Evolutionary conservation across 176 grass and related monocot species (phyloP).

Genomic region (Hordeum marinum): DNA sequence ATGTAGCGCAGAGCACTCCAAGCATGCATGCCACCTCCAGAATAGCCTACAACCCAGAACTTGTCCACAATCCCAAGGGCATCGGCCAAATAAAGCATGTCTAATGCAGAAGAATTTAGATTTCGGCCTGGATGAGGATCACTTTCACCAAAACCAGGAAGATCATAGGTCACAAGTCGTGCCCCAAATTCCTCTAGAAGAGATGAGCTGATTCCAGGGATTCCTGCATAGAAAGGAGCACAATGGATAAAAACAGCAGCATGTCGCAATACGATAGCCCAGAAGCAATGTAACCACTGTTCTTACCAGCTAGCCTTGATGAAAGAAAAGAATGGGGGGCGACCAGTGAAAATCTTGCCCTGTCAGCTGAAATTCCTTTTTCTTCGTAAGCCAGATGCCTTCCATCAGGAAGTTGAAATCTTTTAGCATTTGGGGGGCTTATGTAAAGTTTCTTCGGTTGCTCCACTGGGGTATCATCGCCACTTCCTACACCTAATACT

Average conservation of each 20-base stretch:
- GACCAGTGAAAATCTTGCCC: constrained; percentile 82
- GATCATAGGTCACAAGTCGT: constrained; percentile 82
- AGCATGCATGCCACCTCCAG: constrained; percentile 78
- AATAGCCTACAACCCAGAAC: constrained; percentile 97
- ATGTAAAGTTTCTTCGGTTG: constrained; percentile 72
- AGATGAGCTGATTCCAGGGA: constrained; percentile 67
- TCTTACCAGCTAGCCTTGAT: constrained; percentile 75
- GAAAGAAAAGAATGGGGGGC: constrained; percentile 95
- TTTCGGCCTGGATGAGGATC: constrained; percentile 77
- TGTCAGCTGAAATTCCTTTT: constrained; percentile 65
- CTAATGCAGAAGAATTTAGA: constrained; percentile 87
- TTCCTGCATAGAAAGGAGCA: constrained; percentile 50
- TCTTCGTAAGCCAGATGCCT: constrained; percentile 73
- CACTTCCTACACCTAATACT: constrained; percentile 60
- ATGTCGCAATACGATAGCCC: not conserved
- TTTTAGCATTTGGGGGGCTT: constrained; percentile 65
- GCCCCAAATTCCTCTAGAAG: constrained; percentile 91
- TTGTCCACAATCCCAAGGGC: constrained; percentile 53
- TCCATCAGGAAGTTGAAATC: constrained; percentile 87
- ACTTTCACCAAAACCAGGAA: constrained; percentile 99
- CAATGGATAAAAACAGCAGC: constrained; percentile 11
- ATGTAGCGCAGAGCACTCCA: constrained; percentile 95
- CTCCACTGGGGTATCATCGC: constrained; percentile 42
- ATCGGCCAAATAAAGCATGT: constrained; percentile 91
- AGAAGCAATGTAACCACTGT: not conserved